Evolutionary conservation across 2,329 filamentous ascomycete species (phyloP).

Genomic region (Alternaria burnsii): DNA sequence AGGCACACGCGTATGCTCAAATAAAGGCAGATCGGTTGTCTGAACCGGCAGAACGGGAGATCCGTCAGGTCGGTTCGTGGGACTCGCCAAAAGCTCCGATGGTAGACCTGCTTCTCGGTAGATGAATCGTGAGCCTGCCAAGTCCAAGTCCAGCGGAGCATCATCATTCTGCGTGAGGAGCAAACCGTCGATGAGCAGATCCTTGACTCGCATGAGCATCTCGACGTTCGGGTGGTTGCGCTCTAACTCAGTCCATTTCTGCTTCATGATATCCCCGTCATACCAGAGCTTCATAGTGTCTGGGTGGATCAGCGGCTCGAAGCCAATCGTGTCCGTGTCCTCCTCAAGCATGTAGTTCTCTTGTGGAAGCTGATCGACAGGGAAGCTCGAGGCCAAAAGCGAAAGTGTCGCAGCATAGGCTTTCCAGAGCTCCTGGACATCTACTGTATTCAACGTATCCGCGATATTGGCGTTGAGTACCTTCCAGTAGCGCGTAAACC

Average conservation of each 20-base stretch:
- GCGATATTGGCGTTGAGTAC: slow-evolving; percentile 63
- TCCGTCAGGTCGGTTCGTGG: slow-evolving; percentile 50
- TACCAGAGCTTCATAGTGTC: slow-evolving; percentile 63
- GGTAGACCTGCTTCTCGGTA: slow-evolving; percentile 63
- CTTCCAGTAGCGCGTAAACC: slow-evolving; percentile 66
- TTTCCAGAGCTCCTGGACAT: slow-evolving; percentile 71
- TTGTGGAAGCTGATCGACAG: slow-evolving; percentile 63
- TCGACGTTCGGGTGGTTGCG: slow-evolving; percentile 67
- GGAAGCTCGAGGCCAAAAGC: slow-evolving; percentile 66
- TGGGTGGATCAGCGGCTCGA: slow-evolving; percentile 65
- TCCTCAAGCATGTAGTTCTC: slow-evolving; percentile 72
- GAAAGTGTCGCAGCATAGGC: slow-evolving; percentile 70
- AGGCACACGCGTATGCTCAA: slow-evolving; percentile 32
- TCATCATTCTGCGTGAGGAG: slow-evolving; percentile 62
- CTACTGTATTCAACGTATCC: slow-evolving; percentile 63
- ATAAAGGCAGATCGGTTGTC: slow-evolving; percentile 51
- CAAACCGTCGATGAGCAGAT: slow-evolving; percentile 69
- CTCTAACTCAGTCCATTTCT: slow-evolving; percentile 62
- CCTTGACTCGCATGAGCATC: slow-evolving; percentile 71
- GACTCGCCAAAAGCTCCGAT: slow-evolving; percentile 59
- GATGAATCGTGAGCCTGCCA: slow-evolving; percentile 61
- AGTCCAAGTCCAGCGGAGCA: slow-evolving; percentile 59
- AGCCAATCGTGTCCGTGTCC: slow-evolving; percentile 72
- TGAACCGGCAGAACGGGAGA: slow-evolving; percentile 50
- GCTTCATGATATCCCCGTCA: slow-evolving; percentile 58